Evolutionary conservation across 345 rosid genomes (phyloP).

Genomic region (Abelmoschus esculentus): DNA sequence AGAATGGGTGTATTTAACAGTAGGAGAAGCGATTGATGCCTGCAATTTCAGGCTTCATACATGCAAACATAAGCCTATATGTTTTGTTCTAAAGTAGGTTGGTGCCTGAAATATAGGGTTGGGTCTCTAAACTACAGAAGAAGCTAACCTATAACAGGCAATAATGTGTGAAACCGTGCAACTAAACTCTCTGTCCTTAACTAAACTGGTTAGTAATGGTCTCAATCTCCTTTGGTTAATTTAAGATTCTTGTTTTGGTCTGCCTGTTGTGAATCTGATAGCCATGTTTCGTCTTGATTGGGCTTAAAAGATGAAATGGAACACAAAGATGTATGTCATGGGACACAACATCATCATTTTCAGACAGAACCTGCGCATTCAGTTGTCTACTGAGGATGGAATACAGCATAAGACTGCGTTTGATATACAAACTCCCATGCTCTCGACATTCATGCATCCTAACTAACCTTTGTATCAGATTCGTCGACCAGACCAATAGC

Average conservation of each 20-base stretch:
- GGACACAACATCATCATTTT: slow-evolving; percentile 53
- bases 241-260: background rate
- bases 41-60: slow-evolving; percentile 75
- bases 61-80: slow-evolving; percentile 16
- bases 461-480: too few species aligned
- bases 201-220: background rate
- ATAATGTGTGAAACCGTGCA: slow-evolving; percentile 12
- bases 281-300: background rate
- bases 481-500: too few species aligned
- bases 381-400: slow-evolving; percentile 50
- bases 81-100: background rate
- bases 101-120: slow-evolving; percentile 25
- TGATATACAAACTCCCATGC: too few species aligned
- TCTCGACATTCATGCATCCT: too few species aligned
- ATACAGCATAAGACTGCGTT: slow-evolving; percentile 14
- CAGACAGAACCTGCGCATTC: slow-evolving; percentile 51
- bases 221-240: slow-evolving; percentile 56
- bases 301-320: slow-evolving; percentile 47
- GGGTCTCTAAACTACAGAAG: slow-evolving; percentile 19
- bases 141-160: slow-evolving; percentile 11
- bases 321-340: slow-evolving; percentile 74
- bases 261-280: background rate
- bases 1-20: slow-evolving; percentile 74
- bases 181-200: slow-evolving; percentile 9
- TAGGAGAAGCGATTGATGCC: slow-evolving; percentile 82